Base-by-base conservation (phyloP, 2,329 filamentous ascomycete genomes). In the Cadophora gregata region DNA sequence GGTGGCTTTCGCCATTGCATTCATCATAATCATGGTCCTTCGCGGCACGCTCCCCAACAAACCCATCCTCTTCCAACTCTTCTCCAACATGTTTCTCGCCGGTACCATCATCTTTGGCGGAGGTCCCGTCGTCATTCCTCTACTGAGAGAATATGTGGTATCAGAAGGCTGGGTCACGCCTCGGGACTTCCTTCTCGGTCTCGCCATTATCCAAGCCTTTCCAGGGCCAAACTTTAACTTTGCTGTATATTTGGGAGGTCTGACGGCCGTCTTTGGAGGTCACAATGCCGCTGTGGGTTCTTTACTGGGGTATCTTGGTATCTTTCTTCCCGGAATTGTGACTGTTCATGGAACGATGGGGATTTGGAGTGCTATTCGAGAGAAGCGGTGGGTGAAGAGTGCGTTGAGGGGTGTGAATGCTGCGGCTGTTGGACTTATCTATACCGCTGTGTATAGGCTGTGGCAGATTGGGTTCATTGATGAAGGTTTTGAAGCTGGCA, bases 71-170 rank as follows among this genome's bases (percentile, higher is more conserved):
- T 87, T 87, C 70, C 81, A 84, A 58, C 82, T 93, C 27, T 92
- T 93, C 72, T 82, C 88, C 4, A 93, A 91, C 76, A 85, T 93
- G 78, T 92, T 90, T 72, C 86, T 93, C 0, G 90, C 90, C 0
- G 90, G 90, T 0, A 93, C 90, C 1, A 84, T 73, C 58, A 73
- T 72, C 36, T 78, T 78, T 59, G 88, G 88, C 3, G 87, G 88
- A 2, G 88, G 88, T 0, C 88, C 88, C 0, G 87, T 90, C 0
- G 88, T 90, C 0, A 89, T 90, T 53, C 88, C 88, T 0, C 81
- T 90, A 0, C 79, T 90, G 1, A 81, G 86, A 21, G 83, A 88
- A 67, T 87, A 86, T 71, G 80, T 92, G 42, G 90, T 92, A 0
- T 82, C 83, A 0, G 87, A 89, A 27, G 87, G 88, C 7, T 93